Percentiles rank a stretch among this genome's conserved stretches.
Evolutionary conservation across 305 asterid species (phyloP).

Genomic region (Rubia balearica): DNA sequence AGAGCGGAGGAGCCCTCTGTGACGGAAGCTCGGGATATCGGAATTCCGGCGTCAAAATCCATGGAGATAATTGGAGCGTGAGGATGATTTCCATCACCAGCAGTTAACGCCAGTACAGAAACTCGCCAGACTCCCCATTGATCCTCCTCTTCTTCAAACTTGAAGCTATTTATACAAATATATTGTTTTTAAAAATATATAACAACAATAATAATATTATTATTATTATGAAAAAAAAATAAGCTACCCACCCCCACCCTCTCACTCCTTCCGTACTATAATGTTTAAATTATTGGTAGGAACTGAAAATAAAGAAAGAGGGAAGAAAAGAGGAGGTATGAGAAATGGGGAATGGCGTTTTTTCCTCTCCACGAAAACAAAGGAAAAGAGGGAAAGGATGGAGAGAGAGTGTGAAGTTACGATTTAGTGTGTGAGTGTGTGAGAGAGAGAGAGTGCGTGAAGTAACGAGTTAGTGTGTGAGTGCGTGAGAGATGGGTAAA

Average conservation of each 20-base stretch:
- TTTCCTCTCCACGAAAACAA: slow-evolving; percentile 34
- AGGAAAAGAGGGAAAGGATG: neutral
- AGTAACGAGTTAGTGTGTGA: slow-evolving; percentile 6
- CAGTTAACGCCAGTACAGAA: neutral
- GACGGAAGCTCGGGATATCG: slow-evolving; percentile 17
- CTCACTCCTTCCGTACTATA: neutral
- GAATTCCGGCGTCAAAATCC: slow-evolving; percentile 30
- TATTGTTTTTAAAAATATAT: neutral
- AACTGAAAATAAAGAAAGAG: neutral
- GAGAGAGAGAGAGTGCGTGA: slow-evolving; percentile 4
- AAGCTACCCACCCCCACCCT: slow-evolving; percentile 12
- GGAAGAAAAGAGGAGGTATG: neutral
- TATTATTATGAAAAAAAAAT: neutral
- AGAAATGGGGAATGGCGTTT: slow-evolving; percentile 10
- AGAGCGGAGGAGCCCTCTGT: slow-evolving; percentile 20
- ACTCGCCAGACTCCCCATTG: slow-evolving; percentile 27
- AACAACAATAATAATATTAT: neutral
- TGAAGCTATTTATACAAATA: neutral
- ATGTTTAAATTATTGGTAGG: too few species aligned
- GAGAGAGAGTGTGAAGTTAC: slow-evolving; percentile 5
- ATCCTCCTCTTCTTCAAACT: slow-evolving; percentile 3
- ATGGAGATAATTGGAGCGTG: slow-evolving; percentile 9
- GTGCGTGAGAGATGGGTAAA: slow-evolving; percentile 10
- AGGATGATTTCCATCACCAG: slow-evolving; percentile 22
- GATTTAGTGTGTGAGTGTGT: neutral